Conservation (phyloP, 1,139 yeast genomes). For the Taphrina pruni region DNA sequence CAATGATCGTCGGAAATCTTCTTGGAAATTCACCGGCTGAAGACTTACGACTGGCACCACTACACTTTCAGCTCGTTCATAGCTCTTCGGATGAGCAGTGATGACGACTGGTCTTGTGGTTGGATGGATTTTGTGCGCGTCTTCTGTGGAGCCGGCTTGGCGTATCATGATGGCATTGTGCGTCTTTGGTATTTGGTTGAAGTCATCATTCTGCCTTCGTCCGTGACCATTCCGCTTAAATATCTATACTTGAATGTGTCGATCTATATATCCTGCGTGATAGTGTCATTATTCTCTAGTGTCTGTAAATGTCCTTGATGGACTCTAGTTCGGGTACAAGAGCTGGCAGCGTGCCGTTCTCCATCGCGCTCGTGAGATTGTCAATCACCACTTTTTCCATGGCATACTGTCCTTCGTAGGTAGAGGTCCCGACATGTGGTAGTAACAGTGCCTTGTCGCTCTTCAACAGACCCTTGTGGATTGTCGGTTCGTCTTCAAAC, state of each 20-base stretch:
- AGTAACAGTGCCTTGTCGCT: constrained; percentile 60
- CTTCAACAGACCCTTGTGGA: constrained; percentile 52
- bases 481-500: constrained; percentile 75
- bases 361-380: constrained; percentile 56
- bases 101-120: too few species aligned
- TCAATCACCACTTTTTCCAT: constrained; percentile 65
- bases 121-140: too few species aligned
- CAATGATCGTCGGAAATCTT: constrained; percentile 13
- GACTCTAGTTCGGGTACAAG: constrained; percentile 47
- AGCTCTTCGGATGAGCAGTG: too few species aligned
- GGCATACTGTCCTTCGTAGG: constrained; percentile 61
- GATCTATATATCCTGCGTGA: too few species aligned
- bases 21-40: constrained; percentile 13
- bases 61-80: constrained; percentile 54
- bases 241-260: too few species aligned
- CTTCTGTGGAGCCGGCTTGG: too few species aligned
- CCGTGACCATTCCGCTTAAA: too few species aligned
- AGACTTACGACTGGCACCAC: constrained; percentile 59
- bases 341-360: constrained; percentile 65
- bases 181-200: too few species aligned
- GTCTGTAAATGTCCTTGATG: constrained; percentile 26
- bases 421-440: constrained; percentile 72
- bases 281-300: background rate
- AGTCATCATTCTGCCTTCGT: too few species aligned
- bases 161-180: too few species aligned